Percentiles rank a stretch among this genome's conserved stretches.
These are phyloP conservation scores for Aurantiochytrium sp. DNA, from an alignment of 108 stramenopile genomes.

Conservation along the genomic window DNA sequence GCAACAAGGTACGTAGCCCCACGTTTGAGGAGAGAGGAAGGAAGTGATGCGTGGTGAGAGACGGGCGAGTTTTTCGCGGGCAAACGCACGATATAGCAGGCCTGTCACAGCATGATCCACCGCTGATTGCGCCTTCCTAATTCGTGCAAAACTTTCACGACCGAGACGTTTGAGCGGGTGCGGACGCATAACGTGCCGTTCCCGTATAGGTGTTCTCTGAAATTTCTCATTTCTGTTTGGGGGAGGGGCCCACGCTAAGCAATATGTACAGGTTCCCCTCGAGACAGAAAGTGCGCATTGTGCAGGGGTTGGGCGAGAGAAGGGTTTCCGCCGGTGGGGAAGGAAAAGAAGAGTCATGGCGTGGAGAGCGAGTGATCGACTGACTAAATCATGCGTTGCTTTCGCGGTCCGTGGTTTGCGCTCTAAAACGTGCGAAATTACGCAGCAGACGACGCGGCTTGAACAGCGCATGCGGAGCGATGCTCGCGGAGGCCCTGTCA, in stretches of 20 bases:
- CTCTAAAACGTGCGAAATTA: background rate
- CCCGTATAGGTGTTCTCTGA: background rate
- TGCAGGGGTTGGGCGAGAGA: too few species aligned
- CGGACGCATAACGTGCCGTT: background rate
- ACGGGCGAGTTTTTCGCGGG: background rate
- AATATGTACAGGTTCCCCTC: too few species aligned
- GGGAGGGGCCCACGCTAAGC: too few species aligned
- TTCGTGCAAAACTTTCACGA: background rate
- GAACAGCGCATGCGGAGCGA: background rate
- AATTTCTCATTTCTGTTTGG: too few species aligned
- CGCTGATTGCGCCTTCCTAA: slow-evolving; percentile 26
- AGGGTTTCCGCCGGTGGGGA: too few species aligned
- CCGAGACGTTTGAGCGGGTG: background rate
- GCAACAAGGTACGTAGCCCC: too few species aligned
- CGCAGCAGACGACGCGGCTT: background rate
- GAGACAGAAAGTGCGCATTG: too few species aligned
- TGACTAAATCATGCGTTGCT: background rate
- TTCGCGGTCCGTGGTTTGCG: background rate
- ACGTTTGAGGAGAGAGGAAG: background rate
- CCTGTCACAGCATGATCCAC: background rate
- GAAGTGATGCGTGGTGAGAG: background rate
- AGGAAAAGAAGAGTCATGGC: too few species aligned
- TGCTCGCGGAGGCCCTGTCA: too few species aligned
- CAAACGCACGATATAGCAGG: slow-evolving; percentile 25
- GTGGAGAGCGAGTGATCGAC: too few species aligned